These are phyloP conservation scores for Incumbomyces lentus DNA, from an alignment of 2,329 filamentous ascomycete genomes.

Conservation along the genomic window DNA sequence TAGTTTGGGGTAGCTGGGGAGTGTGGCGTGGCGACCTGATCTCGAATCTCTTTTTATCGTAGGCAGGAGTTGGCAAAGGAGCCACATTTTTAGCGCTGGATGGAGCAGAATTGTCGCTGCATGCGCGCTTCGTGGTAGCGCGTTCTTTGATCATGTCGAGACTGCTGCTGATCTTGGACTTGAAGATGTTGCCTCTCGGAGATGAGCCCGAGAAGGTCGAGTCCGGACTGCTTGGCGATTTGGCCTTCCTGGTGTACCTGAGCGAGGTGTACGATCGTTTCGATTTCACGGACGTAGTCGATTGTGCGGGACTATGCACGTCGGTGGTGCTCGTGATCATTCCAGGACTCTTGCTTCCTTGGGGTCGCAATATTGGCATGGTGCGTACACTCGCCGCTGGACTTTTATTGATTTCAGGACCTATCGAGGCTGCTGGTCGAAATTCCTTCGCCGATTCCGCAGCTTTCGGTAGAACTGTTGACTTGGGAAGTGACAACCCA, in stretches of 20 bases:
- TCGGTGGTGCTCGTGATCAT: neutral
- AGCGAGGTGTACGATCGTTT: conserved; percentile 2
- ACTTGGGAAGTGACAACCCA: neutral
- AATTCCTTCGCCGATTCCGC: neutral
- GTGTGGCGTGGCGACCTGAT: neutral
- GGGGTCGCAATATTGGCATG: neutral
- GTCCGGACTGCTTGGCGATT: neutral
- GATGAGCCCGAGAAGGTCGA: neutral
- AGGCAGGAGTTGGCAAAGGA: conserved; percentile 3
- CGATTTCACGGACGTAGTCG: neutral
- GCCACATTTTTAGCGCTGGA: neutral
- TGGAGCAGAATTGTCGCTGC: conserved; percentile 2
- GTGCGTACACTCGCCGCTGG: neutral
- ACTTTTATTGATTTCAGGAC: neutral
- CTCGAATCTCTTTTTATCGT: conserved; percentile 6
- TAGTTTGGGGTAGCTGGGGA: neutral
- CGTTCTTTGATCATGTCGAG: conserved; percentile 6
- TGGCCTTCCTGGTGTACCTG: neutral
- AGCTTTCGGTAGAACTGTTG: neutral
- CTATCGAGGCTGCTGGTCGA: neutral
- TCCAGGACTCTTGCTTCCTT: neutral
- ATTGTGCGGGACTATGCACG: conserved; percentile 1
- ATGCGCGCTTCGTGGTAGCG: neutral
- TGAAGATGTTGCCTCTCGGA: neutral
- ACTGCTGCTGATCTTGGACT: conserved; percentile 3